Percentiles rank a stretch among this genome's conserved stretches.
Evolutionary conservation across 805 yeast species (phyloP).

Genomic region (Metschnikowia hibisci): DNA sequence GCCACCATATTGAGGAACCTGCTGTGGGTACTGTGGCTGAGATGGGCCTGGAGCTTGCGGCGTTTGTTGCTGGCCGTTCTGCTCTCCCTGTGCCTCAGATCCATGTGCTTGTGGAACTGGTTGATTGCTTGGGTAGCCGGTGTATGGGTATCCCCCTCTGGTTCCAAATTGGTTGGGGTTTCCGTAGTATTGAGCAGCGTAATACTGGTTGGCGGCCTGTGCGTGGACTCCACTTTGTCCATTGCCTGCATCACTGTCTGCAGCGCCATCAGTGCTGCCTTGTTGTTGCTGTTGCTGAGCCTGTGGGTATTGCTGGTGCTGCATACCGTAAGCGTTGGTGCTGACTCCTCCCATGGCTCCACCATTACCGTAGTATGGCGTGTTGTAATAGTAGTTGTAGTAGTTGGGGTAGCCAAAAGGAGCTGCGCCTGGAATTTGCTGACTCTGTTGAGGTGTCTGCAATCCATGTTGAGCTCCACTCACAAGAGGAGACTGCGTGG

Average conservation of each 20-base stretch:
- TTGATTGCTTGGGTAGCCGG: slow-evolving; percentile 19
- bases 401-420: slow-evolving; percentile 42
- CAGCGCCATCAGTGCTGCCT: slow-evolving; percentile 11
- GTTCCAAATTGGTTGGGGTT: slow-evolving; percentile 20
- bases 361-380: slow-evolving; percentile 38
- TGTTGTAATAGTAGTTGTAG: slow-evolving; percentile 40
- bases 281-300: slow-evolving; percentile 20
- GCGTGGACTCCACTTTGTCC: slow-evolving; percentile 14
- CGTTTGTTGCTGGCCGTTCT: slow-evolving; percentile 25
- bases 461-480: slow-evolving; percentile 22
- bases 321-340: slow-evolving; percentile 16
- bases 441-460: slow-evolving; percentile 28
- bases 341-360: slow-evolving; percentile 23
- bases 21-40: slow-evolving; percentile 29
- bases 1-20: slow-evolving; percentile 43
- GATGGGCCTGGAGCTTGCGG: slow-evolving; percentile 19
- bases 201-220: slow-evolving; percentile 18
- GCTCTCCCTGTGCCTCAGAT: slow-evolving; percentile 17
- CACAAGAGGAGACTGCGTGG: slow-evolving; percentile 32
- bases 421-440: slow-evolving; percentile 31
- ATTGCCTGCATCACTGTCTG: slow-evolving; percentile 12
- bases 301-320: slow-evolving; percentile 19
- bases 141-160: slow-evolving; percentile 22
- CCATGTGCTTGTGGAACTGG: slow-evolving; percentile 18
- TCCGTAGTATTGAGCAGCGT: slow-evolving; percentile 18